Percentiles rank a stretch among this genome's conserved stretches.
Conservation (phyloP, 129 eudicot genomes). For the Solidago caesia region DNA sequence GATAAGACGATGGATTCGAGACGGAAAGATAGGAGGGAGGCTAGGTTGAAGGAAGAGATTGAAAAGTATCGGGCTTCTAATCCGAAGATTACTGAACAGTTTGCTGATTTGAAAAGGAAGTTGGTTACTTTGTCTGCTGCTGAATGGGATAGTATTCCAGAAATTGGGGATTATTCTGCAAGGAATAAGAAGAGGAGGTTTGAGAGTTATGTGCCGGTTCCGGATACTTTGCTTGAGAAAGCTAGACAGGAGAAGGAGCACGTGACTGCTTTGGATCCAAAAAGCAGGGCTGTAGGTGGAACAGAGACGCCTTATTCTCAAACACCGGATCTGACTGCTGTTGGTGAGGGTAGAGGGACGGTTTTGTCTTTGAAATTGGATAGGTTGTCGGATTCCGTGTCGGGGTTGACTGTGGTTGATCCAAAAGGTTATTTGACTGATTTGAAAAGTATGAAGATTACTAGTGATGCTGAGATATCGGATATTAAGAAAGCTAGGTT, state of each 20-base stretch:
- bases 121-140: conserved; percentile 54
- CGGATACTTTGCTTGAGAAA: conserved; percentile 85
- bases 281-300: conserved; percentile 87
- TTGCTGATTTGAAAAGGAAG: conserved; percentile 84
- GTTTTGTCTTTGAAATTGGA: conserved; percentile 85
- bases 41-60: conserved; percentile 78
- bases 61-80: conserved; percentile 84
- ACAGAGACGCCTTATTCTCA: conserved; percentile 85
- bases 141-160: conserved; percentile 94
- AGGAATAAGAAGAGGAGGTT: conserved; percentile 91
- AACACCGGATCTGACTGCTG: conserved; percentile 96
- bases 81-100: conserved; percentile 92
- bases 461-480: conserved; percentile 92
- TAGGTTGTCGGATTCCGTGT: conserved; percentile 79
- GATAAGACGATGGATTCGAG: conserved; percentile 91
- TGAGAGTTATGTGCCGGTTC: conserved; percentile 88
- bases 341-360: conserved; percentile 94
- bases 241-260: conserved; percentile 93
- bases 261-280: conserved; percentile 85
- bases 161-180: conserved; percentile 85
- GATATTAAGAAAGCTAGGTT: conserved; percentile 86
- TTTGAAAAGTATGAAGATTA: conserved; percentile 89
- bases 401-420: conserved; percentile 82
- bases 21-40: conserved; percentile 88
- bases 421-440: conserved; percentile 95